These are phyloP conservation scores for Mucor velutinosus DNA, from an alignment of 371 early-diverging fungal species.

Conservation along the genomic window DNA sequence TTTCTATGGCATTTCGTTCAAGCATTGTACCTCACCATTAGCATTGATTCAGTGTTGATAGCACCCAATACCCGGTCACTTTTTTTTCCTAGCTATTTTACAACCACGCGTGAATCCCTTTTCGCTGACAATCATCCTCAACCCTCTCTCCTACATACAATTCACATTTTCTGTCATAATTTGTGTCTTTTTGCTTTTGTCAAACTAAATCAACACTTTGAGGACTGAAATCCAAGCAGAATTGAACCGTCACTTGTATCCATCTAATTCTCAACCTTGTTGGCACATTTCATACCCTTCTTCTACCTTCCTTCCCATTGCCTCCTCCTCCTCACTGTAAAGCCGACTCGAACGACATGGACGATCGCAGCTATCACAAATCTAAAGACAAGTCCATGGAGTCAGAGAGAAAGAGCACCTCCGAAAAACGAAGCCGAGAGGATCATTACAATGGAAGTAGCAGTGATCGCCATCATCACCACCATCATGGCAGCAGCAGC, in stretches of 20 bases:
- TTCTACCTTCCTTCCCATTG: neutral
- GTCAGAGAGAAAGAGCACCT: constrained; percentile 16
- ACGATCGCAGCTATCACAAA: constrained; percentile 21
- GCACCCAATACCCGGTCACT: neutral
- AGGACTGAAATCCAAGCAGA: neutral
- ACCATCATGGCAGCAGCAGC: constrained; percentile 12
- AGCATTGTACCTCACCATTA: neutral
- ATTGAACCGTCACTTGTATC: neutral
- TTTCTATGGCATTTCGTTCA: too few relatives aligned
- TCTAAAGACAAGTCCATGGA: constrained; percentile 27
- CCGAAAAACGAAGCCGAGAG: constrained; percentile 34
- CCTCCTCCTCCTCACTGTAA: too few relatives aligned
- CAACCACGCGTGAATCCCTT: neutral
- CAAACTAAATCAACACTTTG: neutral
- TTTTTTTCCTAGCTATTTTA: neutral
- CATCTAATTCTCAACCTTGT: neutral
- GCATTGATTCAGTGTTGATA: neutral
- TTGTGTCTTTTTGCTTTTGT: neutral
- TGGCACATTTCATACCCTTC: neutral
- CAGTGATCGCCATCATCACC: constrained; percentile 9
- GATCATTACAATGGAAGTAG: constrained; percentile 17
- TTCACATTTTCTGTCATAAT: neutral
- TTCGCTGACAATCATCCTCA: neutral
- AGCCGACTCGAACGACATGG: constrained; percentile 10
- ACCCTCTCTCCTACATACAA: neutral